Base-by-base conservation (phyloP, 352 stramenopile species). In the Phytophthora hybrid region DNA sequence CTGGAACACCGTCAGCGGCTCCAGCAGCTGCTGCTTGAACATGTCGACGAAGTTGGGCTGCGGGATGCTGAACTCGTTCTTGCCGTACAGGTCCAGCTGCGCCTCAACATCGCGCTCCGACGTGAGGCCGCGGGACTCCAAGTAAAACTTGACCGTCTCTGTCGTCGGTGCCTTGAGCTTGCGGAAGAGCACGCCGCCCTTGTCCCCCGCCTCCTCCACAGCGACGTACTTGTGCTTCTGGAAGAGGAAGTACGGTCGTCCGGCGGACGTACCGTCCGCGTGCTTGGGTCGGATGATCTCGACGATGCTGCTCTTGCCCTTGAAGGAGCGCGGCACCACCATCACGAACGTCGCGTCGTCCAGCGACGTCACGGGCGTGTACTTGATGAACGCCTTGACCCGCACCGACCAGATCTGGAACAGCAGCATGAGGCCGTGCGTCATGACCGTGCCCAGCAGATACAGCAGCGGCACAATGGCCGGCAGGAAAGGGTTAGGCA, bases 1-100 rank as follows among this genome's bases (percentile, higher is more conserved):
- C 89, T 99, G 98, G 80, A 99, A 99, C 1, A 99, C 88, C 63
- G 99, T 99, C 49, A 99, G 96, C 18, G 98, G 98, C 71, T 98
- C 97, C 11, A 99, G 79, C 19, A 99, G 74, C 82, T 99, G 98
- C 82, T 99, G 95, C 71, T 95, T 92, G 66, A 99, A 98, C 77
- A 99, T 93, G 66, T 97, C 93, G 26, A 98, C 49, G 69, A 99
- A 99, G 59, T 97, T 92, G 3, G 97, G 97, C 72, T 98, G 86
- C 49, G 97, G 93, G 69, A 99, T 98, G 66, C 91, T 92, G 62
- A 98, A 98, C 56, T 93, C 87, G 80, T 99, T 99, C 59, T 88
- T 88, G 53, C 95, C 97, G 62, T 93, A 89, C 31, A 94, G 77
- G 39, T 92, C 82, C 34, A 94, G 63, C 61, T 91, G 78, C 18